These are phyloP conservation scores for Lactuca sativa DNA, from an alignment of 129 eudicot species.

Conservation along the genomic window DNA sequence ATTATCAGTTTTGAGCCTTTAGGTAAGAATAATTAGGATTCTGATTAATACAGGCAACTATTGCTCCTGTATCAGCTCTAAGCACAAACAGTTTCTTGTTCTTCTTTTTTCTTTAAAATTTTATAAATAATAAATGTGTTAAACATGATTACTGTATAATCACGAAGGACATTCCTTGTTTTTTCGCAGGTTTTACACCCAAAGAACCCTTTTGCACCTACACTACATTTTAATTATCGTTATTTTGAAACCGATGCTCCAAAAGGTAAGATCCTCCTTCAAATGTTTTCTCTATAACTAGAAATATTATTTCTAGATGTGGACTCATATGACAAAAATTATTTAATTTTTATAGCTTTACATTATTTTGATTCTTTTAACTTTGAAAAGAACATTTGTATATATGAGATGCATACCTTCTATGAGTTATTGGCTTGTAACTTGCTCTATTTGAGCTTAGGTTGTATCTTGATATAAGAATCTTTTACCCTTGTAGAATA, in stretches of 20 bases:
- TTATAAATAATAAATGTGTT: neutral
- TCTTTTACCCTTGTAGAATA: too few relatives aligned
- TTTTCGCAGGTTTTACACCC: conserved; percentile 92
- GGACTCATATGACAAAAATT: neutral
- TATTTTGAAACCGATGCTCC: conserved; percentile 99
- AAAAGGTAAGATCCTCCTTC: conserved; percentile 55
- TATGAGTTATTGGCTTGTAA: conserved; percentile 4
- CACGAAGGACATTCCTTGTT: neutral
- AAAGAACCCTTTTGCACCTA: conserved; percentile 99
- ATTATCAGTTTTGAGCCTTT: neutral
- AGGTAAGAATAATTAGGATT: neutral
- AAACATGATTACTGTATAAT: neutral
- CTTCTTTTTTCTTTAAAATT: too few relatives aligned
- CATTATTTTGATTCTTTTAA: neutral
- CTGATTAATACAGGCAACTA: neutral
- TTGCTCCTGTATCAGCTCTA: too few relatives aligned
- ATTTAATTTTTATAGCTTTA: neutral
- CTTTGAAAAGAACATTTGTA: conserved; percentile 1
- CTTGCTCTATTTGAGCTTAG: conserved; percentile 7
- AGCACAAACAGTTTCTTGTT: too few relatives aligned
- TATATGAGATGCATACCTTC: conserved; percentile 5
- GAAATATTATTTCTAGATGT: neutral
- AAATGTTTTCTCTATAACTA: conserved; percentile 5
- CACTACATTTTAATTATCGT: conserved; percentile 95
- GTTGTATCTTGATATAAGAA: neutral